phyloP scores from a whole-genome alignment of 129 eudicot species.

The carrot (Daucus carota) region DNA sequence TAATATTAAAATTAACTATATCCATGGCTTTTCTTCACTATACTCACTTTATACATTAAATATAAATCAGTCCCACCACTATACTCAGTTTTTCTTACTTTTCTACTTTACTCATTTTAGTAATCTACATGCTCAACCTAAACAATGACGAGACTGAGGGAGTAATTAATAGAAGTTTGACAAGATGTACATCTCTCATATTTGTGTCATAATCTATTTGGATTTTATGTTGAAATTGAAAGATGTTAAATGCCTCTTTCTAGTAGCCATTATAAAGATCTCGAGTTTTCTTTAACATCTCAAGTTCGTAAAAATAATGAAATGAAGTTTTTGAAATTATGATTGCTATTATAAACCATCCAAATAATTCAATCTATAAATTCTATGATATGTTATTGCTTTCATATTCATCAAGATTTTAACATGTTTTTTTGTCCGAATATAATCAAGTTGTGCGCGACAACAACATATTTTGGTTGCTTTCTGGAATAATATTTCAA shows the following conservation, averaged over 20 bases:
- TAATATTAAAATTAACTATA: too few relatives aligned
- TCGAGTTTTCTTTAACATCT: neutral
- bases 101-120: too few relatives aligned
- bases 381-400: neutral
- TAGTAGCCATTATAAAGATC: neutral
- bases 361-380: neutral
- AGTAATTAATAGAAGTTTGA: neutral
- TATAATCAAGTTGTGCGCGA: neutral
- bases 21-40: too few relatives aligned
- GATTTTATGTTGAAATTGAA: neutral
- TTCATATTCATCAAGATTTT: neutral
- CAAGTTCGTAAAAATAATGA: neutral
- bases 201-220: neutral
- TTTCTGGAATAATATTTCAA: neutral
- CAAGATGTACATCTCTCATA: neutral
- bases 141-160: too few relatives aligned
- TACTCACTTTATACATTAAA: too few relatives aligned
- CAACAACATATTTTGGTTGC: neutral
- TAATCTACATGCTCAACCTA: too few relatives aligned
- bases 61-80: too few relatives aligned
- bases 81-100: too few relatives aligned
- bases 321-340: too few relatives aligned
- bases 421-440: neutral
- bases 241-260: neutral
- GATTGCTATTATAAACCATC: neutral